A percentile compares a stretch with the other conserved stretches of the same genome.
These are phyloP conservation scores for Tulasnella sp. DNA, from an alignment of 768 basidiomycete genomes.

Conservation along the genomic window DNA sequence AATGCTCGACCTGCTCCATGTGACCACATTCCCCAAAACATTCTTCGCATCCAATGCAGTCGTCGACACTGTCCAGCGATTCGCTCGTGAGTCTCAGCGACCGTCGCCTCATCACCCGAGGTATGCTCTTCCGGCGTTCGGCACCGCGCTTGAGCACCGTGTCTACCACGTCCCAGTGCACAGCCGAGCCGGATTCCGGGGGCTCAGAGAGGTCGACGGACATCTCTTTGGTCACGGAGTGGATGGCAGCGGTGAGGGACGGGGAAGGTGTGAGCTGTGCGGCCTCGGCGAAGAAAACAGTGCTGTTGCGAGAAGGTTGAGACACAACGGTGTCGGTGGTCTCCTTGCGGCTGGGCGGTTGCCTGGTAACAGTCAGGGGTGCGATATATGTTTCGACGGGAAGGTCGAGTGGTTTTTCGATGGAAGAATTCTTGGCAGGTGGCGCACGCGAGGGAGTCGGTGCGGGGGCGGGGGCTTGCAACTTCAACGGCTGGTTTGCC, in stretches of 20 bases:
- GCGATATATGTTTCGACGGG: background rate
- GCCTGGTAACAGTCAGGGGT: background rate
- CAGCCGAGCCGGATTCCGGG: slow-evolving; percentile 1
- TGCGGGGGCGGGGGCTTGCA: background rate
- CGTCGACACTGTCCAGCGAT: background rate
- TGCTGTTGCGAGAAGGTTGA: background rate
- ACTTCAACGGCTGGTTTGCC: background rate
- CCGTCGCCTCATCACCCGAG: background rate
- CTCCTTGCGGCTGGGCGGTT: background rate
- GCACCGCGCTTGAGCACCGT: background rate
- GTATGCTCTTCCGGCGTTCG: background rate
- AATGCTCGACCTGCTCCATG: background rate
- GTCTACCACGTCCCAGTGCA: slow-evolving; percentile 1
- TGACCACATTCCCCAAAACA: background rate
- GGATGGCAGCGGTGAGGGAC: slow-evolving; percentile 5
- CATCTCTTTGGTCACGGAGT: background rate
- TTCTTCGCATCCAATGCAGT: background rate
- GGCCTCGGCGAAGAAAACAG: background rate
- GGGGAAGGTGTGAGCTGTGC: slow-evolving; percentile 5
- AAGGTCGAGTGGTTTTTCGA: background rate
- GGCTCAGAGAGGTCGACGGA: slow-evolving; percentile 1
- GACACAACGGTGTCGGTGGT: background rate
- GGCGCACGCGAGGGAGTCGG: background rate
- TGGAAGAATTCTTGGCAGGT: background rate
- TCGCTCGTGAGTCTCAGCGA: slow-evolving; percentile 3